Evolutionary conservation across 441 rosid species (phyloP).

Genomic region (Pelargonium cotyledonis): DNA sequence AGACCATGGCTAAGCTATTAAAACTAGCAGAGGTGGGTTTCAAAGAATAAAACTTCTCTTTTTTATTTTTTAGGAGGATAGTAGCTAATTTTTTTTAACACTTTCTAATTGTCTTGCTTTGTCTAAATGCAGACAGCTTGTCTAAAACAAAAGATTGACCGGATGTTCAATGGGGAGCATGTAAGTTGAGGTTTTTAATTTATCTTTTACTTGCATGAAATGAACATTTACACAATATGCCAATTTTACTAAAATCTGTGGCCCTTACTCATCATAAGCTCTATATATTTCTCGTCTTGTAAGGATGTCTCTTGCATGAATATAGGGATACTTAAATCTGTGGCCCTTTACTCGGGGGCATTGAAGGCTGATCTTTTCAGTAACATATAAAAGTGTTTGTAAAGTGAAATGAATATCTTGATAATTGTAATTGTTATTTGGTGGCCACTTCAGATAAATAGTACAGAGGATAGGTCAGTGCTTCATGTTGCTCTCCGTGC

Average conservation of each 20-base stretch:
- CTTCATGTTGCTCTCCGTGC: conserved; percentile 96
- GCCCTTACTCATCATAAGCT: neutral
- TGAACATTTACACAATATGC: neutral
- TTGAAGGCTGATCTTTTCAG: neutral
- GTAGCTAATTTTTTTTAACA: too few species aligned
- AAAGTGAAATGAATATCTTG: neutral
- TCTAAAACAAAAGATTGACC: conserved; percentile 59
- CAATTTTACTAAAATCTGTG: too few species aligned
- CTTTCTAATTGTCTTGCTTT: conserved; percentile 3
- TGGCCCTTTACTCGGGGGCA: neutral
- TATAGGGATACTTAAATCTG: neutral
- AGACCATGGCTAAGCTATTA: conserved; percentile 58
- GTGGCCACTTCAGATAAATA: conserved; percentile 58
- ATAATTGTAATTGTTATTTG: conserved; percentile 12
- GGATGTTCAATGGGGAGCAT: conserved; percentile 74
- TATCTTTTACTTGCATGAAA: neutral
- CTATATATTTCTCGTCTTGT: neutral
- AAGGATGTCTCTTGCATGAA: neutral
- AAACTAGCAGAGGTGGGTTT: conserved; percentile 65
- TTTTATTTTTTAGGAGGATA: too few species aligned
- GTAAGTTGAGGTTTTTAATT: conserved; percentile 37
- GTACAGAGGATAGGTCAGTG: conserved; percentile 87
- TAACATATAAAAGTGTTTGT: neutral
- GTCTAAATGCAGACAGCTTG: conserved; percentile 48
- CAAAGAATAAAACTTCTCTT: too few species aligned